Conservation (phyloP, 1,284 basidiomycete species). For the Gymnopus androsaceus region DNA sequence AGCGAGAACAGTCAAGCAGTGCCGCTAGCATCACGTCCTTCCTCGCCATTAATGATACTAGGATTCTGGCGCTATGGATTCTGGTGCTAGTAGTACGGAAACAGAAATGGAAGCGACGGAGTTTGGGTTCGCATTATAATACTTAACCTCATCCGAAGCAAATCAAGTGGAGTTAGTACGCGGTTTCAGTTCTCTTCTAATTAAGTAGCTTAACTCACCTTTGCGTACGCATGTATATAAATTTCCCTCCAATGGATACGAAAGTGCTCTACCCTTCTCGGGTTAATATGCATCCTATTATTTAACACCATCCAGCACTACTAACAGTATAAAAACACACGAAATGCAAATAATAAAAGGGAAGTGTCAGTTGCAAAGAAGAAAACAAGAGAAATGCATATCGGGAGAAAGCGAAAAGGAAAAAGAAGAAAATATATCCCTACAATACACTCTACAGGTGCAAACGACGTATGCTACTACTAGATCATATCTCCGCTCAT, state of each 20-base stretch:
- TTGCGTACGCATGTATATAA: no score
- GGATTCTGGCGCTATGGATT: no score
- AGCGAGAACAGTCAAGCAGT: neutral
- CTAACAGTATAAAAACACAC: slow-evolving; percentile 4
- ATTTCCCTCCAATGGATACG: neutral
- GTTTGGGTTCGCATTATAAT: neutral
- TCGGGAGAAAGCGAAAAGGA: neutral
- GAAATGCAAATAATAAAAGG: neutral
- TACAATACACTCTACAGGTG: neutral
- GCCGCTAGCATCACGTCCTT: no score
- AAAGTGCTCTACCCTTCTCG: no score
- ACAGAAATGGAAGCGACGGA: neutral
- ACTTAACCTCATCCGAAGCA: neutral
- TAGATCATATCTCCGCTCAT: slow-evolving; percentile 3
- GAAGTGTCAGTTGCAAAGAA: neutral
- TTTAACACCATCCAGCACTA: neutral
- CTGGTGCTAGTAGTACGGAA: no score
- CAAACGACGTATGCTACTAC: neutral
- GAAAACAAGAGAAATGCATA: neutral
- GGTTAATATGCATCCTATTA: neutral
- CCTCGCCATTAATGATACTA: no score
- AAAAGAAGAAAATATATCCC: neutral
- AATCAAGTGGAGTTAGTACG: no score
- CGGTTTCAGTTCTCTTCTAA: no score
- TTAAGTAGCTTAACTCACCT: no score